These are phyloP conservation scores for Albifimbria verrucaria DNA, from an alignment of 2,329 filamentous ascomycete genomes.

Conservation along the genomic window DNA sequence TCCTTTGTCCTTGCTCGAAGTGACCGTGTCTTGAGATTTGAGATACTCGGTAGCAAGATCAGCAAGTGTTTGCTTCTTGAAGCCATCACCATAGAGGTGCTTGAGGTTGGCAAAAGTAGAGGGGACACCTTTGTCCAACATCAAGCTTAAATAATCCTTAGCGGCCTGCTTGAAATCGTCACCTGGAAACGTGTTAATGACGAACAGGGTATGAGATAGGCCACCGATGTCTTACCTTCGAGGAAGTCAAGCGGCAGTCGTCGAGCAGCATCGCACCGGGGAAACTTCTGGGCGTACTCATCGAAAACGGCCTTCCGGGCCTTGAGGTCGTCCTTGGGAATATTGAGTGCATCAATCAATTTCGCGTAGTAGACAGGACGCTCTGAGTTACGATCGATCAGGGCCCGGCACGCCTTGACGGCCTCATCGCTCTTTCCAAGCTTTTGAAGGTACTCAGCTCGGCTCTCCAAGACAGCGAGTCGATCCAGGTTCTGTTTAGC, in stretches of 20 bases:
- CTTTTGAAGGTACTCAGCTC: conserved; percentile 78
- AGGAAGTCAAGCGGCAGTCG: conserved; percentile 89
- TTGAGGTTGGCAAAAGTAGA: conserved; percentile 98
- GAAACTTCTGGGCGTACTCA: conserved; percentile 76
- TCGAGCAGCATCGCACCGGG: conserved; percentile 79
- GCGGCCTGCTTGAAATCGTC: conserved; percentile 78
- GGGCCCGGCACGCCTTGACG: conserved; percentile 71
- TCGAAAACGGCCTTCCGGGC: conserved; percentile 69
- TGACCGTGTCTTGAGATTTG: conserved; percentile 51
- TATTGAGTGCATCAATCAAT: conserved; percentile 65
- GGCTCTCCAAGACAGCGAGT: conserved; percentile 78
- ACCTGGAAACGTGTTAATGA: conserved; percentile 42
- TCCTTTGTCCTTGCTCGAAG: conserved; percentile 53
- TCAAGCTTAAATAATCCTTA: conserved; percentile 73
- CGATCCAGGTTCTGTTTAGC: conserved; percentile 79
- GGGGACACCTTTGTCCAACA: conserved; percentile 89
- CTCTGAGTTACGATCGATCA: conserved; percentile 86
- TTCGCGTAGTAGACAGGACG: conserved; percentile 82
- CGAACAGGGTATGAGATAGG: neutral
- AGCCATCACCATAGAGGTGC: conserved; percentile 75
- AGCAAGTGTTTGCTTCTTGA: conserved; percentile 75
- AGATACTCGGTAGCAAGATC: conserved; percentile 77
- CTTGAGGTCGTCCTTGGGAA: conserved; percentile 55
- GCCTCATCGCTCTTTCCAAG: conserved; percentile 78
- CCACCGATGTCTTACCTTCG: conserved; percentile 48